Base-by-base conservation (phyloP, 2,329 filamentous ascomycete species). In the Sporothrix dimorphospora region DNA sequence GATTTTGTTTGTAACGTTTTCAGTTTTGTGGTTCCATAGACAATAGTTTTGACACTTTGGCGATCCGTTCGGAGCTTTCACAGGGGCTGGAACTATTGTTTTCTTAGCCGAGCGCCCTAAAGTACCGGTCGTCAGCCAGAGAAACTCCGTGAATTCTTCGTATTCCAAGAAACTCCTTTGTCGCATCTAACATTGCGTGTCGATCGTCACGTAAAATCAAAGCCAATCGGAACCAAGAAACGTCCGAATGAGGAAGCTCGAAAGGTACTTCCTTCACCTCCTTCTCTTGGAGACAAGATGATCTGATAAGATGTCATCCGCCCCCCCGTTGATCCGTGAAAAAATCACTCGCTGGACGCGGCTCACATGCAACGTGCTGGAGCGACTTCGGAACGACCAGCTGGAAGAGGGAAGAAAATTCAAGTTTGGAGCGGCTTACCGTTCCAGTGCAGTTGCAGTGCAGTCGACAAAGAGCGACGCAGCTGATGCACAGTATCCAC, bases 221-320 rank as follows among this genome's bases (percentile, higher is more conserved):
- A n/a, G n/a, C n/a, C n/a, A n/a, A 12, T 45, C n/a, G 38, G 45
- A 65, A 24, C 16, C n/a, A 21, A 49, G 40, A 40, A 34, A 45
- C 7, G 63, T 53, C 65, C 65, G 11, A 68, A 68, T 38, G 30
- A 40, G 65, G 65, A 40, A 68, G 65, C 65, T 53, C 27, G 65
- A 34, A 53, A 51, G 16, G 24, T n/a, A 51, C 47, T 38, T 19
- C 49, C 1, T 45, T 27, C 6, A 19, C 40, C 21, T 47, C 47
- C 38, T 45, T n/a, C 27, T 7, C 34, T 53, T 12, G 12, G 21
- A 14, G 40, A 2, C 45, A n/a, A 51, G 74, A 77, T 77, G 75
- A 77, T 77, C 76, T 75, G 74, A 76, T 76, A 76, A 75, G 75
- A 77, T 77, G 72, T 72, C 55, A 63, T 57, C 38, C 57, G 27